Base-by-base conservation (phyloP, 1,284 basidiomycete genomes). In the Microbotryum silenes-acaulis region DNA sequence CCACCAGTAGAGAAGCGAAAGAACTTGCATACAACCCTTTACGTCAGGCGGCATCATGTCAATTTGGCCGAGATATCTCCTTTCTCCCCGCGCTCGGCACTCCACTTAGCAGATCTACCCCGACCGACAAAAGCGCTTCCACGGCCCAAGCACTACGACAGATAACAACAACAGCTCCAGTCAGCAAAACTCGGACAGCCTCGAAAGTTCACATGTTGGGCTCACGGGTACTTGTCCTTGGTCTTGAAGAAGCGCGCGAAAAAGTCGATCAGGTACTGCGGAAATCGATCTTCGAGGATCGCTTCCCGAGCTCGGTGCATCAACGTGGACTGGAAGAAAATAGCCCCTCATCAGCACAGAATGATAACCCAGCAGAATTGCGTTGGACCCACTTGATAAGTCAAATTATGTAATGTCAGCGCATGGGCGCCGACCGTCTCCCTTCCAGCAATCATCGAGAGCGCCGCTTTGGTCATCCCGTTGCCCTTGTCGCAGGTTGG, bases 231-330 rank as follows among this genome's bases (percentile, higher is more conserved):
- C 33, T 61, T 29, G 8, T 51, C 56, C 29, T 63, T 64, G 18
- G 54, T 52, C 21, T 60, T 58, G 54, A 64, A 91, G 73, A 86
- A 91, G 51, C 77, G 77, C 52, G 77, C 79, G 74, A 89, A 91
- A 77, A 90, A 91, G 12, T 76, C 76, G 62, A 79, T 80, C 56
- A 89, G 78, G 71, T 88, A 91, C 55, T 81, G 77, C 3, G 89
- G 89, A 75, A 89, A 91, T 16, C 77, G 81, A 42, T 83, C 86
- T 52, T 81, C 79, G 60, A 89, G 73, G 68, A 91, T 91, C 4
- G 89, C 86, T 70, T 86, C 81, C 63, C 89, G 79, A 37, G 85
- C 87, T 31, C 81, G 79, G 25, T 86, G 86, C 87, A 91, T 88
- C 14, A 91, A 21, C n/a, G 56, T 23, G 23, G 62, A 50, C 54